phyloP scores from a whole-genome alignment of 1,284 basidiomycete genomes.

The Psilocybe mexicana region DNA sequence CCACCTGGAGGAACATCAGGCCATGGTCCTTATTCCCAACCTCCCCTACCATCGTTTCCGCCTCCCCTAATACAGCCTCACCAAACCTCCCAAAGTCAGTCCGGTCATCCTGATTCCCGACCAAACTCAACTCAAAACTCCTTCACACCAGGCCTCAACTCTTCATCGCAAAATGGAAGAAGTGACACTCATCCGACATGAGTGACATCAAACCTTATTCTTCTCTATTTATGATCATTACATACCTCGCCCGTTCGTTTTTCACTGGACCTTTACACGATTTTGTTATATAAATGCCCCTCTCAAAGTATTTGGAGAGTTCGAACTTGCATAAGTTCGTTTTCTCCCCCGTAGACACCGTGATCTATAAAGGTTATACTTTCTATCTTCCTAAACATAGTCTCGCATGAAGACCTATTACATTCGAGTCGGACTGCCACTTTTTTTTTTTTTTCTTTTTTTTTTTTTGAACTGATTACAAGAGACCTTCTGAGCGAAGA shows the following conservation, averaged over 20 bases:
- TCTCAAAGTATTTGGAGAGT: background rate
- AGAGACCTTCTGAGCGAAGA: slow-evolving; percentile 65
- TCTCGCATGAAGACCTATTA: background rate
- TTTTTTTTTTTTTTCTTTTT: too few species aligned
- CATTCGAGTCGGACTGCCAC: background rate
- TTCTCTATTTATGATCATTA: slow-evolving; percentile 16
- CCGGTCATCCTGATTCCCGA: slow-evolving; percentile 27
- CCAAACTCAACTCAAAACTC: slow-evolving; percentile 36
- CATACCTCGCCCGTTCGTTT: background rate
- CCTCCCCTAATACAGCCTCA: slow-evolving; percentile 44
- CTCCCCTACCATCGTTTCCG: slow-evolving; percentile 42
- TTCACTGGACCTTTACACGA: slow-evolving; percentile 1
- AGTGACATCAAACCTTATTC: slow-evolving; percentile 1
- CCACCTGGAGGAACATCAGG: slow-evolving; percentile 49
- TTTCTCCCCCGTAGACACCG: background rate
- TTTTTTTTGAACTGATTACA: background rate
- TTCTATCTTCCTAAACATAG: background rate
- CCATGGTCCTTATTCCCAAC: slow-evolving; percentile 54
- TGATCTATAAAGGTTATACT: background rate
- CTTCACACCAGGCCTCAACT: slow-evolving; percentile 23
- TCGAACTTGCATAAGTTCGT: background rate
- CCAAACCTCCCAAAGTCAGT: slow-evolving; percentile 42
- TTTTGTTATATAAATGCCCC: background rate
- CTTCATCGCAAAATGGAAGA: slow-evolving; percentile 31
- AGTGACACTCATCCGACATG: slow-evolving; percentile 24